These are phyloP conservation scores for Carex kokanica DNA, from an alignment of 176 grass and related monocot genomes.

Conservation along the genomic window DNA sequence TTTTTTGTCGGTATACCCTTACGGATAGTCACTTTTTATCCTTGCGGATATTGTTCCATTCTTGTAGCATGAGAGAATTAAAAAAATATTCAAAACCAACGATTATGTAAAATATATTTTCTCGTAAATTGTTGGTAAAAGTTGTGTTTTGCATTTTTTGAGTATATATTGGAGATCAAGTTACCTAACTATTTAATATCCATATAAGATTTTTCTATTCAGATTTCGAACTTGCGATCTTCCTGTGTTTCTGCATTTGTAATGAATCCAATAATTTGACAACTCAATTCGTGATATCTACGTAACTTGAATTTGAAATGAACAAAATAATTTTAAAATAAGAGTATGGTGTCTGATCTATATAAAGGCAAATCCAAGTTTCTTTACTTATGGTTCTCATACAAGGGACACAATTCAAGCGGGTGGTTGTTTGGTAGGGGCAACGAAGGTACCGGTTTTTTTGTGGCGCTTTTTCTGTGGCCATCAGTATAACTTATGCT, in stretches of 20 bases:
- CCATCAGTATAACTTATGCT: not conserved
- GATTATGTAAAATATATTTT: not conserved
- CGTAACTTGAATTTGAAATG: not conserved
- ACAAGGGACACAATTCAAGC: not conserved
- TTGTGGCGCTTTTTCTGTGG: not conserved
- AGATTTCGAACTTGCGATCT: too few species aligned
- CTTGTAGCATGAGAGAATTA: not conserved
- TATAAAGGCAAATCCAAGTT: not conserved
- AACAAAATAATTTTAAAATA: not conserved
- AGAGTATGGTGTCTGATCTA: not conserved
- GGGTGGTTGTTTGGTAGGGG: not conserved
- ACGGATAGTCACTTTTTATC: too few species aligned
- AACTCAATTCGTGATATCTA: not conserved
- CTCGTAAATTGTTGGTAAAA: not conserved
- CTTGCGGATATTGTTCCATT: too few species aligned
- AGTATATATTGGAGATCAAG: too few species aligned
- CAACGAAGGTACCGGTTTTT: not conserved
- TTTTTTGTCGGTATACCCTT: too few species aligned
- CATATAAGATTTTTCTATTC: too few species aligned
- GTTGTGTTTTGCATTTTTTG: not conserved
- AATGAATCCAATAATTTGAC: not conserved
- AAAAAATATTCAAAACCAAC: not conserved
- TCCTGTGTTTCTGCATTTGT: not conserved
- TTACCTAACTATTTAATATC: too few species aligned
- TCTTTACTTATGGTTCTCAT: not conserved